Conservation (phyloP, 2,329 filamentous ascomycete species). For the Trichoderma atroviride region DNA sequence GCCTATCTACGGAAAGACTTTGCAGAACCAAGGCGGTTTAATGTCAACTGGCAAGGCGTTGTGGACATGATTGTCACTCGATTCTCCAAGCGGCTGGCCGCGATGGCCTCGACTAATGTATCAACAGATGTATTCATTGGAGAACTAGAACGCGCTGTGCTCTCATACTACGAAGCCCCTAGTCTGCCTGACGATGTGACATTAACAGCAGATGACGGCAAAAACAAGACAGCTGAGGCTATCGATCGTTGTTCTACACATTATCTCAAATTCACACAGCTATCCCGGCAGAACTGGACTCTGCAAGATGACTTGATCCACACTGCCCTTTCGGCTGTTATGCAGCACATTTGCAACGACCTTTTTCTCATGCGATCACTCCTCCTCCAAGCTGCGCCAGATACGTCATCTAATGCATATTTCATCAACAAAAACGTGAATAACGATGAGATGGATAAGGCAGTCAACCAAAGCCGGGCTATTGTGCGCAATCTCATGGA, state of each 20-base stretch:
- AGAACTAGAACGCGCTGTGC: constrained; percentile 45
- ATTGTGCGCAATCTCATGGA: constrained; percentile 43
- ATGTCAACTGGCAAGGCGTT: constrained; percentile 66
- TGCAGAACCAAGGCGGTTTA: constrained; percentile 35
- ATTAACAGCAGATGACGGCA: constrained; percentile 31
- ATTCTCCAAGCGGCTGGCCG: constrained; percentile 58
- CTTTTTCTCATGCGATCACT: constrained; percentile 29
- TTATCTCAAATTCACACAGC: constrained; percentile 7
- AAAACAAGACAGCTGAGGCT: constrained; percentile 43
- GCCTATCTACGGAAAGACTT: constrained; percentile 50
- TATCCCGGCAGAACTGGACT: constrained; percentile 11
- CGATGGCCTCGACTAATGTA: constrained; percentile 40
- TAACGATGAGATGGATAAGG: constrained; percentile 26
- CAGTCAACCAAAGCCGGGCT: constrained; percentile 29
- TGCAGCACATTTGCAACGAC: constrained; percentile 24
- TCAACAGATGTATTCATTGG: constrained; percentile 38
- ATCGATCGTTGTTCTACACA: constrained; percentile 45
- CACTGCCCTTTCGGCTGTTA: constrained; percentile 18
- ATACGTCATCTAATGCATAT: constrained; percentile 15
- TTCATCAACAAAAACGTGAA: constrained; percentile 20
- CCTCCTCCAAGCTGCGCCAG: constrained; percentile 30
- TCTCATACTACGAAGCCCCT: constrained; percentile 42
- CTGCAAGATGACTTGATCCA: constrained; percentile 26
- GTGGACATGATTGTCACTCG: constrained; percentile 67
- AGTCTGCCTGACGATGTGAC: constrained; percentile 32